These are phyloP conservation scores for Pythium guiyangense DNA, from an alignment of 352 stramenopile species.

Conservation along the genomic window DNA sequence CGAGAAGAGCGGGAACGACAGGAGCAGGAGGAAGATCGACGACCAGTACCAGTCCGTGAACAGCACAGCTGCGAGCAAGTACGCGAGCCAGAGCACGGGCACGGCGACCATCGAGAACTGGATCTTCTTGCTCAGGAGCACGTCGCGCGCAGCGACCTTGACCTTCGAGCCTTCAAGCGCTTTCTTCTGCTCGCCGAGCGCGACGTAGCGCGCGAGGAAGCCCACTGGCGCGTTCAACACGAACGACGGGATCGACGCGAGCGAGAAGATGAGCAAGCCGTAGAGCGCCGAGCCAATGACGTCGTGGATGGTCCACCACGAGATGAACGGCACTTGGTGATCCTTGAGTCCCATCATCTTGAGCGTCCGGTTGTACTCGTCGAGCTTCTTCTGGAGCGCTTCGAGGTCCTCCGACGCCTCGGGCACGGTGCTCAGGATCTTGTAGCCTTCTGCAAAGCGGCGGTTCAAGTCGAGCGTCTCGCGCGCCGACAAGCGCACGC, in stretches of 20 bases:
- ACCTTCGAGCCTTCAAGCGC: constrained; percentile 86
- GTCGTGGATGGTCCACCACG: constrained; percentile 85
- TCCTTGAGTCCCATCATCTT: constrained; percentile 88
- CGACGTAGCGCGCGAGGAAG: constrained; percentile 77
- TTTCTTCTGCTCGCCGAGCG: constrained; percentile 74
- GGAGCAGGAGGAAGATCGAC: constrained; percentile 69
- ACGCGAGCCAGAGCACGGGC: constrained; percentile 83
- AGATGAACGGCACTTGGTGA: constrained; percentile 87
- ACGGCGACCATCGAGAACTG: constrained; percentile 90
- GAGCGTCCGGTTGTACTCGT: constrained; percentile 84
- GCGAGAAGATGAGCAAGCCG: constrained; percentile 73
- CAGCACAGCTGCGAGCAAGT: constrained; percentile 74
- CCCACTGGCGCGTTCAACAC: constrained; percentile 90
- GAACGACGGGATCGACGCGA: constrained; percentile 90
- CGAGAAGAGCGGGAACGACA: constrained; percentile 85
- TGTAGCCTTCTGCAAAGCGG: constrained; percentile 88
- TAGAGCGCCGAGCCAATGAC: constrained; percentile 88
- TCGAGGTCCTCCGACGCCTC: constrained; percentile 55
- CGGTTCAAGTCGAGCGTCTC: constrained; percentile 91
- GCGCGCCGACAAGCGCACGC: constrained; percentile 80
- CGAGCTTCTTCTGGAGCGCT: constrained; percentile 65
- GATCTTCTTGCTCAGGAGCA: constrained; percentile 93
- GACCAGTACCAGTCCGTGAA: constrained; percentile 87
- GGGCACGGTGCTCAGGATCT: constrained; percentile 70
- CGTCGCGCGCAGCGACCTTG: constrained; percentile 88